A percentile compares a stretch with the other conserved stretches of the same genome.
phyloP scores from a whole-genome alignment of 2,329 filamentous ascomycete species.

The Chaetomiaceae sp. region DNA sequence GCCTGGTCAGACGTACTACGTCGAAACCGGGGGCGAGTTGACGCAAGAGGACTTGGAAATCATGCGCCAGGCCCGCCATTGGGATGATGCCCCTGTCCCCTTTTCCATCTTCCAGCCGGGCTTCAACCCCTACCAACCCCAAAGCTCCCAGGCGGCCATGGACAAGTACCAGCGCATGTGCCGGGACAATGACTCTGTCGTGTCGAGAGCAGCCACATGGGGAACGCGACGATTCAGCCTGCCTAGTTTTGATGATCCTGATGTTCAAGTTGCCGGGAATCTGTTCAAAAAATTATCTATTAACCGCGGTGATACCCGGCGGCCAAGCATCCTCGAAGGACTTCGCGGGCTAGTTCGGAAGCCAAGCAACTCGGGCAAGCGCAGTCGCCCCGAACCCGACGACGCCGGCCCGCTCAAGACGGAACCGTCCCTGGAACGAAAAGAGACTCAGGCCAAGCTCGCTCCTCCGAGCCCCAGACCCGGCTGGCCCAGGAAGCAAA shows the following conservation, averaged over 20 bases:
- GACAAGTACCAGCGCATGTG: conserved; percentile 47
- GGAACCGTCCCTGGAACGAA: conserved; percentile 30
- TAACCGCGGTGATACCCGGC: conserved; percentile 43
- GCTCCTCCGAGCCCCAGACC: conserved; percentile 46
- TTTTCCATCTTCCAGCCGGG: conserved; percentile 39
- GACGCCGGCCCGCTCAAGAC: conserved; percentile 29
- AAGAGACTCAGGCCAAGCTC: conserved; percentile 45
- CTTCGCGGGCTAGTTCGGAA: conserved; percentile 47
- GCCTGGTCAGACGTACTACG: conserved; percentile 47
- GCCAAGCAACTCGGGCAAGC: conserved; percentile 45
- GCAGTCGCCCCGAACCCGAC: conserved; percentile 40
- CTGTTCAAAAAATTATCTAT: conserved; percentile 60
- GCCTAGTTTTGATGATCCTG: conserved; percentile 54
- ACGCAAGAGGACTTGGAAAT: conserved; percentile 45
- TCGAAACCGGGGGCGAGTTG: conserved; percentile 37
- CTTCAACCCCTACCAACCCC: conserved; percentile 40
- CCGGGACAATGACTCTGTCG: conserved; percentile 52
- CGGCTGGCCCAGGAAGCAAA: conserved; percentile 49
- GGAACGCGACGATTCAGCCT: conserved; percentile 64
- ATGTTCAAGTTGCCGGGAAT: conserved; percentile 55
- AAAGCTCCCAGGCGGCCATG: conserved; percentile 51
- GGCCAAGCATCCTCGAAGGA: conserved; percentile 51
- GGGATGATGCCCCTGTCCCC: conserved; percentile 45
- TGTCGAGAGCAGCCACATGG: conserved; percentile 63
- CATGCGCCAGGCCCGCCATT: conserved; percentile 44